phyloP scores from a whole-genome alignment of 805 yeast species.

The Jamesozyma rosinii region DNA sequence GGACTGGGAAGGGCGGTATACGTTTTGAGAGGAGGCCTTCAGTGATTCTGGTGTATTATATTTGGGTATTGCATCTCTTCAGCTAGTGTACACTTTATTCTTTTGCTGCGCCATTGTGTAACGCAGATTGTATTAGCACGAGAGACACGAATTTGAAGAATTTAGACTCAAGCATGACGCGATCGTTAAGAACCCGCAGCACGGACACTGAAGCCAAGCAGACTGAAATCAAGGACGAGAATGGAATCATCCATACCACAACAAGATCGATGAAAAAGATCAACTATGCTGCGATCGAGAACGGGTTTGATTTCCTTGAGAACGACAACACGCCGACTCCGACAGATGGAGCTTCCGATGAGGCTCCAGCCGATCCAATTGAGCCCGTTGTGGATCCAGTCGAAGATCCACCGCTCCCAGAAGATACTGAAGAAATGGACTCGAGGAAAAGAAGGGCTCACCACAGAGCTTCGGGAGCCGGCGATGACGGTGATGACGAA shows the following conservation, averaged over 20 bases:
- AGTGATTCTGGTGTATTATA: too few relatives aligned
- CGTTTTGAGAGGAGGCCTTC: too few relatives aligned
- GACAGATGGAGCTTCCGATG: background rate
- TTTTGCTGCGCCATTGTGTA: too few relatives aligned
- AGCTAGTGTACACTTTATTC: too few relatives aligned
- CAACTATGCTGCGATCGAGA: constrained; percentile 32
- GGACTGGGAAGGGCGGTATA: too few relatives aligned
- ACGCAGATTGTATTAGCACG: too few relatives aligned
- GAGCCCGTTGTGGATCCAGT: background rate
- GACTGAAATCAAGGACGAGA: constrained; percentile 21
- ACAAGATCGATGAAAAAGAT: constrained; percentile 29
- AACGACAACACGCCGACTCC: constrained; percentile 12
- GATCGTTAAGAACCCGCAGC: constrained; percentile 11
- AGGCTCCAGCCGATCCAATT: background rate
- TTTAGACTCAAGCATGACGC: too few relatives aligned
- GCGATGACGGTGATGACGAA: constrained; percentile 26
- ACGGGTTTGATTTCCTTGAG: constrained; percentile 25
- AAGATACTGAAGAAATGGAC: constrained; percentile 12
- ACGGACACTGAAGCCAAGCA: constrained; percentile 10
- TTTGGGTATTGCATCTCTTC: too few relatives aligned
- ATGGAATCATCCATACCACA: constrained; percentile 25
- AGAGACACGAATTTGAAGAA: background rate
- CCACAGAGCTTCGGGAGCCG: constrained; percentile 14
- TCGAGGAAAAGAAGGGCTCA: constrained; percentile 5
- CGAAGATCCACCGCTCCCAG: constrained; percentile 2